Percentiles rank a stretch among this genome's conserved stretches.
Conservation (phyloP, 2,329 filamentous ascomycete genomes). For the Monosporascus sp. region DNA sequence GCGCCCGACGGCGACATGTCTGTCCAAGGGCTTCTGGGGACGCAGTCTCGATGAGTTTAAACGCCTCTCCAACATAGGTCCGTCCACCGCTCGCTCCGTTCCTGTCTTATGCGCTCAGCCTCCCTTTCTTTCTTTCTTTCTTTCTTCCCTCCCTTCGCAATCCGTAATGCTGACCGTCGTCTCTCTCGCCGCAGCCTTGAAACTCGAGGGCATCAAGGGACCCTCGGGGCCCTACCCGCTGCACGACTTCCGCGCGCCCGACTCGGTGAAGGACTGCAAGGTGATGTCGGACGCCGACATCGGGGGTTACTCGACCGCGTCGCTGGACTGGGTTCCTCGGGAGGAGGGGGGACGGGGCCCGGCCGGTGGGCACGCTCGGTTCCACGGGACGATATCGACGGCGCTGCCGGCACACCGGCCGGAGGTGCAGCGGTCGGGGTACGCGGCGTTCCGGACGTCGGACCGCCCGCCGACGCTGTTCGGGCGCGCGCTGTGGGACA, state of each 20-base stretch:
- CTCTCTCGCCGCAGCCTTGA: conserved; percentile 47
- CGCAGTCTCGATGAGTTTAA: conserved; percentile 57
- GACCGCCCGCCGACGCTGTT: conserved; percentile 77
- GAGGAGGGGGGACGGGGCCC: too few relatives aligned
- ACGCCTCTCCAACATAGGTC: conserved; percentile 51
- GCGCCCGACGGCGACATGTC: conserved; percentile 38
- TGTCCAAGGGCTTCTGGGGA: conserved; percentile 49
- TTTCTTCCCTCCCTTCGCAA: conserved; percentile 3
- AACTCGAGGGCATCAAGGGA: conserved; percentile 62
- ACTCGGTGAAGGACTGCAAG: conserved; percentile 53
- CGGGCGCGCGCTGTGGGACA: conserved; percentile 78
- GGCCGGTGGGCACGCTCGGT: conserved; percentile 56
- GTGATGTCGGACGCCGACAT: conserved; percentile 83
- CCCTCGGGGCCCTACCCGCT: conserved; percentile 60
- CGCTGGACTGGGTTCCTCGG: conserved; percentile 57
- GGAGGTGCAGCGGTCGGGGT: conserved; percentile 74
- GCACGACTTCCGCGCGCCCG: conserved; percentile 52
- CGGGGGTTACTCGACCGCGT: conserved; percentile 74
- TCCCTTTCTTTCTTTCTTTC: not conserved
- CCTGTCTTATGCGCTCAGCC: not conserved
- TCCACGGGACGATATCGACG: conserved; percentile 84
- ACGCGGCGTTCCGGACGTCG: conserved; percentile 82
- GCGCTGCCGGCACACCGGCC: conserved; percentile 70
- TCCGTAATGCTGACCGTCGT: not conserved
- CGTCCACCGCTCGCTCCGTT: conserved; percentile 1